These are phyloP conservation scores for Colletotrichum gloeosporioides DNA, from an alignment of 2,329 filamentous ascomycete genomes.

Conservation along the genomic window DNA sequence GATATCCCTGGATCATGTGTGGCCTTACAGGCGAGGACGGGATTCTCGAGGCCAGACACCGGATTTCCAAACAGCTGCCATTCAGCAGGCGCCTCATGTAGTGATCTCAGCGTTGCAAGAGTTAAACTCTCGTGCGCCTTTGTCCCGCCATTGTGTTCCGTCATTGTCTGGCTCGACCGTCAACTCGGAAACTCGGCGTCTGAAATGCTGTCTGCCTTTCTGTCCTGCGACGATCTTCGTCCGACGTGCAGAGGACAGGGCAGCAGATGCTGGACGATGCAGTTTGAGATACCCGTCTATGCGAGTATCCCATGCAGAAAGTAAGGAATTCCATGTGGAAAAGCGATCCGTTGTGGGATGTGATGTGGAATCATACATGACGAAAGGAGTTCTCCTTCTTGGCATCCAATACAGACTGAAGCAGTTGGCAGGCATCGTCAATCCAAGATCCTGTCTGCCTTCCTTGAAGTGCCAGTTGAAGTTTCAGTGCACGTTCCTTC, in stretches of 20 bases:
- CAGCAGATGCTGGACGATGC: background rate
- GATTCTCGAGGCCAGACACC: background rate
- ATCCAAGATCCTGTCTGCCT: background rate
- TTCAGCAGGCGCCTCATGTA: background rate
- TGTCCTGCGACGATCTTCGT: background rate
- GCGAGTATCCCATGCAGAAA: background rate
- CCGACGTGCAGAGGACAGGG: background rate
- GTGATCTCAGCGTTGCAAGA: background rate
- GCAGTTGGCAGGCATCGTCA: background rate
- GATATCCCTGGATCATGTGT: background rate
- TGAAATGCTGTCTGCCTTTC: background rate
- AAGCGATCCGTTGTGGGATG: background rate
- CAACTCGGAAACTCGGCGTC: background rate
- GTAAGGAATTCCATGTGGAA: background rate
- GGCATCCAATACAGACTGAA: background rate
- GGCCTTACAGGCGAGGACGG: background rate
- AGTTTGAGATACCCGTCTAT: background rate
- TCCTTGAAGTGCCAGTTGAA: background rate
- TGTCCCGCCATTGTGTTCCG: too few species aligned
- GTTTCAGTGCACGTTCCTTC: background rate
- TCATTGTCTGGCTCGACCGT: background rate
- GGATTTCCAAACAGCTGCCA: background rate
- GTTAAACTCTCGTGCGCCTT: background rate
- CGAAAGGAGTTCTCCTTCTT: background rate
- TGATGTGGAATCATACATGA: background rate